Conservation (phyloP, 2,329 filamentous ascomycete genomes). For the Beauveria bassiana region DNA sequence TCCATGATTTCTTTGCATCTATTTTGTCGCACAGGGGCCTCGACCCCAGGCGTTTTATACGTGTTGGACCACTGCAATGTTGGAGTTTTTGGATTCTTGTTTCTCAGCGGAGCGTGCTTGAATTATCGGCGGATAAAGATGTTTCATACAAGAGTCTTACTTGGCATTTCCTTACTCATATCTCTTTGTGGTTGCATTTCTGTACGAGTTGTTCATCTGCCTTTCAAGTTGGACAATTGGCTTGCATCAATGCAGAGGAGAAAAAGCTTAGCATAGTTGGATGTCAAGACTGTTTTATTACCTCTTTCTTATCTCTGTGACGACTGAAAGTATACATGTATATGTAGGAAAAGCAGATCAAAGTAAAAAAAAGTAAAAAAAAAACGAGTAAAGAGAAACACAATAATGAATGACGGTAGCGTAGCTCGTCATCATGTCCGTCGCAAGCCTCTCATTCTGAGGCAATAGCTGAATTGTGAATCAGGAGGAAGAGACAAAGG, state of each 20-base stretch:
- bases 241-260: background rate
- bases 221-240: background rate
- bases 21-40: background rate
- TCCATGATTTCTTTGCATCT: background rate
- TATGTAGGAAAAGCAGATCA: too few relatives aligned
- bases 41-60: background rate
- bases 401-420: too few relatives aligned
- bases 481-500: too few relatives aligned
- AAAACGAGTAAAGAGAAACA: too few relatives aligned
- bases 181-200: background rate
- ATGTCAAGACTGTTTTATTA: background rate
- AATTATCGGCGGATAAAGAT: background rate
- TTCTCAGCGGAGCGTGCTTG: background rate
- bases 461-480: too few relatives aligned
- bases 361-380: too few relatives aligned
- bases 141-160: background rate
- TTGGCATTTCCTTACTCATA: background rate
- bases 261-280: background rate
- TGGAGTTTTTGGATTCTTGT: background rate
- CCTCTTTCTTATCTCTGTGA: background rate
- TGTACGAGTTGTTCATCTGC: constrained; percentile 11
- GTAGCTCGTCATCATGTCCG: too few relatives aligned
- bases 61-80: background rate
- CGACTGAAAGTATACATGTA: background rate
- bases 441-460: too few relatives aligned